Conservation (phyloP, 441 rosid species). For the Populus hybrid region DNA sequence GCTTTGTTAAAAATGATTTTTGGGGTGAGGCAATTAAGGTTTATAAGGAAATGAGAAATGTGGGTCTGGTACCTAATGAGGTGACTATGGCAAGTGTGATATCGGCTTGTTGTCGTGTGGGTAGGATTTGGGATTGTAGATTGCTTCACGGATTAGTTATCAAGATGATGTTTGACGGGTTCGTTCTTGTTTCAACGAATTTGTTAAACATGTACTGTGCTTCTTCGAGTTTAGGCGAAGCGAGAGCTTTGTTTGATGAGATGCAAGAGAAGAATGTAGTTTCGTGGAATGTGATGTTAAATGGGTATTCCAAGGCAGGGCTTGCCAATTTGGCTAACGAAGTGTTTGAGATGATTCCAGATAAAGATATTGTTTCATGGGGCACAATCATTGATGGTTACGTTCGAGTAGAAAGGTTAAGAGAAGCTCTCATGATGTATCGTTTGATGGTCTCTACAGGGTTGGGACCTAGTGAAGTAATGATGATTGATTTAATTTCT, state of each 20-base stretch:
- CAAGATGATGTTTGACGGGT: conserved; percentile 40
- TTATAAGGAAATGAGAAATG: conserved; percentile 58
- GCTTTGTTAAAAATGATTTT: conserved; percentile 44
- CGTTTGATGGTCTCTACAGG: conserved; percentile 47
- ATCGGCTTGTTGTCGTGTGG: conserved; percentile 47
- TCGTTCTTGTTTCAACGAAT: conserved; percentile 64
- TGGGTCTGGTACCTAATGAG: conserved; percentile 49
- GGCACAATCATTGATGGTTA: conserved; percentile 66
- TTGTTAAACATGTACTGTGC: conserved; percentile 61
- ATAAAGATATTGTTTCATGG: conserved; percentile 76
- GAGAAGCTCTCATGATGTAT: conserved; percentile 55
- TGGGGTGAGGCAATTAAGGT: conserved; percentile 49
- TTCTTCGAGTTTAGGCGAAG: conserved; percentile 53
- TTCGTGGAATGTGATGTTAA: conserved; percentile 86
- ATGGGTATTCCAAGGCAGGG: conserved; percentile 79
- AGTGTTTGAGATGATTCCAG: conserved; percentile 52
- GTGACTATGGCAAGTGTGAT: conserved; percentile 58
- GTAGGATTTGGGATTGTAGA: conserved; percentile 55
- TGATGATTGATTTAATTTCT: conserved; percentile 71
- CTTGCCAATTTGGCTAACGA: conserved; percentile 43
- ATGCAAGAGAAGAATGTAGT: conserved; percentile 60
- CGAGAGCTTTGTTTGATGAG: conserved; percentile 53
- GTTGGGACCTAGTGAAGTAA: conserved; percentile 51
- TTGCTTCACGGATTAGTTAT: conserved; percentile 58
- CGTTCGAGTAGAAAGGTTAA: conserved; percentile 42